Conservation (phyloP, 1,284 basidiomycete genomes). For the Ustilago curta region DNA sequence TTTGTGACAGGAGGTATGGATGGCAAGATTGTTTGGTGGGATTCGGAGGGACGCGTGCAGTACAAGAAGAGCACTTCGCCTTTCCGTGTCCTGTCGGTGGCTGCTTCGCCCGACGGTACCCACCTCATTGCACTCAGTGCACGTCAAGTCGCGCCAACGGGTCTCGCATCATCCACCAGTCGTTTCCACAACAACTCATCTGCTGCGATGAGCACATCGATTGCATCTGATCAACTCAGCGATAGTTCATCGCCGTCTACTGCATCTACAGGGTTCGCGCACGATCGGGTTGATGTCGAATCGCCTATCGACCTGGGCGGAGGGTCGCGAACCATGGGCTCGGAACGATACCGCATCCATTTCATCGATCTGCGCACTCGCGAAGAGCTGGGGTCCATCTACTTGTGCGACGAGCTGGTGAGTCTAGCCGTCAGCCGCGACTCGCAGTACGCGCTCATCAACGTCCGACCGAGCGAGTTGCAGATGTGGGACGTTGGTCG, state of each 20-base stretch:
- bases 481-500: constrained; percentile 84
- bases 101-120: constrained; percentile 84
- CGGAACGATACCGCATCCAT: constrained; percentile 75
- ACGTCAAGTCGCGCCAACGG: constrained; percentile 28
- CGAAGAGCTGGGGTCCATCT: constrained; percentile 72
- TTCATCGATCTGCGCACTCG: constrained; percentile 78
- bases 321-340: constrained; percentile 70
- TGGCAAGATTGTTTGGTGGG: constrained; percentile 85
- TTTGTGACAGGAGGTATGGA: constrained; percentile 93
- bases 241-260: constrained; percentile 31
- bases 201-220: constrained; percentile 30
- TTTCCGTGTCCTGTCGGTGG: constrained; percentile 88
- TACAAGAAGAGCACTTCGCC: constrained; percentile 80
- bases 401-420: constrained; percentile 78
- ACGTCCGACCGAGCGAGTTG: constrained; percentile 78
- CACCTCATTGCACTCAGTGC: constrained; percentile 81
- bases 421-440: constrained; percentile 78
- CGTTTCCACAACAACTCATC: constrained; percentile 27
- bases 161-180: constrained; percentile 12
- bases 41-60: constrained; percentile 75
- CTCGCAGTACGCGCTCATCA: constrained; percentile 87
- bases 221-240: constrained; percentile 35
- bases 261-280: constrained; percentile 22
- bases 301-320: constrained; percentile 50
- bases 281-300: constrained; percentile 18